A percentile compares a stretch with the other conserved stretches of the same genome.
phyloP scores from a whole-genome alignment of 83 land plant genomes.

The Picea engelmannii region DNA sequence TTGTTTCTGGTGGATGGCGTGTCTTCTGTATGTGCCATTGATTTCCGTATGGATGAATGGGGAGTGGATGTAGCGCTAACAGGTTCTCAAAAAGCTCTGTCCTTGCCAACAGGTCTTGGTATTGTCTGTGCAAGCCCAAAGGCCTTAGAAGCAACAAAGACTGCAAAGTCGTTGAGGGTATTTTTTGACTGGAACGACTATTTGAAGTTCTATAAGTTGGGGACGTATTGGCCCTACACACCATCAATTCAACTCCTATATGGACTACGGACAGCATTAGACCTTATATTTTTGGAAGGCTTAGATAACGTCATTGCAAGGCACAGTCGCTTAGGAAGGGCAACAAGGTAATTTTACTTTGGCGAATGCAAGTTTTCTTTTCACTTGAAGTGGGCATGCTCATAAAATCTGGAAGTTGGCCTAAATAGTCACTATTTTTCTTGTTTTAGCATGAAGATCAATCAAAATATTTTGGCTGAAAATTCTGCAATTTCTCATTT shows the following conservation, averaged over 20 bases:
- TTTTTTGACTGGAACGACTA: slow-evolving; percentile 96
- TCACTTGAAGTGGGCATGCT: background rate
- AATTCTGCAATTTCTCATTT: background rate
- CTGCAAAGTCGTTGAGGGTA: slow-evolving; percentile 76
- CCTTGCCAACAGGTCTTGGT: slow-evolving; percentile 90
- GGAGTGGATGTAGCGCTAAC: slow-evolving; percentile 91
- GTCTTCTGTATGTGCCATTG: slow-evolving; percentile 90
- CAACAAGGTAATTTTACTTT: slow-evolving; percentile 61
- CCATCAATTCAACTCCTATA: slow-evolving; percentile 91
- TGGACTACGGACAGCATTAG: slow-evolving; percentile 86
- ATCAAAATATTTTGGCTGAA: background rate
- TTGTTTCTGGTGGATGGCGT: slow-evolving; percentile 91
- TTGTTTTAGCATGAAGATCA: background rate
- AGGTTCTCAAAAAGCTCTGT: slow-evolving; percentile 95
- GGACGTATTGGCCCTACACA: slow-evolving; percentile 92
- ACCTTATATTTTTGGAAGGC: slow-evolving; percentile 91
- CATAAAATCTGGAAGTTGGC: background rate
- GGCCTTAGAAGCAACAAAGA: slow-evolving; percentile 85
- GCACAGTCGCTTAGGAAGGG: slow-evolving; percentile 77
- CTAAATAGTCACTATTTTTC: background rate
- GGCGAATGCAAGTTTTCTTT: background rate
- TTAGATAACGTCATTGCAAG: slow-evolving; percentile 86
- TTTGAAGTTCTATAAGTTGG: slow-evolving; percentile 80
- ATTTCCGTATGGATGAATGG: slow-evolving; percentile 98
- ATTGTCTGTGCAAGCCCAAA: slow-evolving; percentile 93